Evolutionary conservation across 371 early-diverging fungal species (phyloP), one percentile per base, ranked within the genome.

Genomic region (Chytridium lagenaria): DNA sequence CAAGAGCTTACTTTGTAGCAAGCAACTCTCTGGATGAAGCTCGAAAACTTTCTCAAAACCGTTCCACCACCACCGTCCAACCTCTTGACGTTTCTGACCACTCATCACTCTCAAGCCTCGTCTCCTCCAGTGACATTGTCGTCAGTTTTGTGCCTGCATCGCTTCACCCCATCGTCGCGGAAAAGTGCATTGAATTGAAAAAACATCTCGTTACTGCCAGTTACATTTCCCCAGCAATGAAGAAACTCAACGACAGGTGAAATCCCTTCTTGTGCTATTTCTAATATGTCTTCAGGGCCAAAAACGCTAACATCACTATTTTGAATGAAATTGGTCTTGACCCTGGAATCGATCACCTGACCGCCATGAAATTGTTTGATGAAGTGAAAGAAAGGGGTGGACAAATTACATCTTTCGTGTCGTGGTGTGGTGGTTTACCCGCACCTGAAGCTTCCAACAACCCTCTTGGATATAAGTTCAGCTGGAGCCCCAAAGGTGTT

Each of bases 381-480:
- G 92, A 94, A 79, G 93, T 97, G 57, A 71, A 76, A 40, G 57
- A 16, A 22, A 31, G 70, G 23, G 77, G 76, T n/a, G 83, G 84
- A 76, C 73, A 74, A 67, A 83, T 87, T 44, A 80, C 70, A 50
- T 92, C 93, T 10, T 99, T 98, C 84, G 87, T 93, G 67, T 95
- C 96, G 7, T 98, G 94, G 93, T 98, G 99, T 84, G 98, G 99
- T 74, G 99, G 99, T 55, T 89, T 99, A 68, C 99, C 99, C 19
- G 99, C 98, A 34, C 99, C 99, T 22, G 99, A 99, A 82, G 92
- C 89, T 68, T 93, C 94, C 67, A 91, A 94, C 89, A 98, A 97
- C 80, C 98, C 99, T 61, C 90, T 99, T 40, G 98, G 98, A 37
- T 99, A 99, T 91, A 99, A 99, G 85, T 99, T 99, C 86, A 92